A percentile compares a stretch with the other conserved stretches of the same genome.
Conservation (phyloP, 1,139 yeast genomes). For the Nakaseomyces nivariensis region DNA sequence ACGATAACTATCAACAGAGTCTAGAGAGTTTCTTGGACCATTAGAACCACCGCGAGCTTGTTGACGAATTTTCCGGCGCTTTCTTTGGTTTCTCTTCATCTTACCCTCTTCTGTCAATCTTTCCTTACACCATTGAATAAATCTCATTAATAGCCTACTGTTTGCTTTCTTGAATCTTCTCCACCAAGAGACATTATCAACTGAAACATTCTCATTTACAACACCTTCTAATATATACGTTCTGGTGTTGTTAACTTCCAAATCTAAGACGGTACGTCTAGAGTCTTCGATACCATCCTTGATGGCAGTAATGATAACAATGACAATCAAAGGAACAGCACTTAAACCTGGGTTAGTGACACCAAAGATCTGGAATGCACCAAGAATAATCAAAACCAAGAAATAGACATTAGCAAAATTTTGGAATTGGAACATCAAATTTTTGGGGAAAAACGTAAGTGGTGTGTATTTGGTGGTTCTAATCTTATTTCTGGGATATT, state of each 20-base stretch:
- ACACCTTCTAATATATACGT: slow-evolving; percentile 68
- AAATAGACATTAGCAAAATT: slow-evolving; percentile 89
- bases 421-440: slow-evolving; percentile 65
- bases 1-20: slow-evolving; percentile 26
- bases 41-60: slow-evolving; percentile 3
- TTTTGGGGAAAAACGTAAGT: slow-evolving; percentile 76
- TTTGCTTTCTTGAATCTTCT: slow-evolving; percentile 48
- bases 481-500: slow-evolving; percentile 78
- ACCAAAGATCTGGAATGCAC: slow-evolving; percentile 85
- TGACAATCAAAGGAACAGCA: slow-evolving; percentile 89
- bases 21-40: slow-evolving; percentile 26
- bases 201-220: slow-evolving; percentile 68
- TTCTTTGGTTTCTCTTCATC: slow-evolving; percentile 15
- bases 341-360: slow-evolving; percentile 83
- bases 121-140: slow-evolving; percentile 28
- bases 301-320: slow-evolving; percentile 76
- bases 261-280: slow-evolving; percentile 67
- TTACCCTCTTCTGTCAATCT: slow-evolving; percentile 33
- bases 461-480: slow-evolving; percentile 96
- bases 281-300: slow-evolving; percentile 95
- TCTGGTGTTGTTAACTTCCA: slow-evolving; percentile 78
- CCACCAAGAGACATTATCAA: slow-evolving; percentile 48
- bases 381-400: slow-evolving; percentile 68
- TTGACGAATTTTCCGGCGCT: slow-evolving; percentile 6
- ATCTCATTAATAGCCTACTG: slow-evolving; percentile 29